Evolutionary conservation across 2,329 filamentous ascomycete genomes (phyloP).

Genomic region (Xylariaceae sp.): DNA sequence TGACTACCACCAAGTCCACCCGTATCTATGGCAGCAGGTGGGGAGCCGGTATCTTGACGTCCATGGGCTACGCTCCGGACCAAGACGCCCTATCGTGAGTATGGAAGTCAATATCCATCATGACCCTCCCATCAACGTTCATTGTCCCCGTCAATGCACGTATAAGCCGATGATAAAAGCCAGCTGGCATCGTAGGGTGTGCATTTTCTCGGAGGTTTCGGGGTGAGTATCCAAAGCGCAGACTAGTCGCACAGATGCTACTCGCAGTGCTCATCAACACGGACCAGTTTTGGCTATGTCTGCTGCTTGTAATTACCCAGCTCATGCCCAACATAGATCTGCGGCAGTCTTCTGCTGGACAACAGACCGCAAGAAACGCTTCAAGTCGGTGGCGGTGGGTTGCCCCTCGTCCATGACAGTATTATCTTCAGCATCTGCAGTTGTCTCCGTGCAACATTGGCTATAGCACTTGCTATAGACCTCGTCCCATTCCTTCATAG

Average conservation of each 20-base stretch:
- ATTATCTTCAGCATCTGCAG: slow-evolving; percentile 36
- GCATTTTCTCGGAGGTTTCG: neutral
- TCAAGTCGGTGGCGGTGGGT: slow-evolving; percentile 46
- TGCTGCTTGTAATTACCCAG: neutral
- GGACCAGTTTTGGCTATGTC: neutral
- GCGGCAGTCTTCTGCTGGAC: slow-evolving; percentile 43
- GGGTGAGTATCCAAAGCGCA: neutral
- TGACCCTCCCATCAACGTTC: neutral
- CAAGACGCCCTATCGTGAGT: neutral
- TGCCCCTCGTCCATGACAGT: slow-evolving; percentile 43
- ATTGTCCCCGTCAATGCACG: neutral
- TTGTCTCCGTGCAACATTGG: slow-evolving; percentile 53
- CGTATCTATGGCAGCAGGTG: neutral
- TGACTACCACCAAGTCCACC: slow-evolving; percentile 13
- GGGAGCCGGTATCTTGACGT: neutral
- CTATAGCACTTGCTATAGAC: slow-evolving; percentile 59
- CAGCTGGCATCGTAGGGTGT: neutral
- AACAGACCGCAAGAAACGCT: slow-evolving; percentile 56
- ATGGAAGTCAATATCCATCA: neutral
- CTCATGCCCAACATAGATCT: slow-evolving; percentile 52
- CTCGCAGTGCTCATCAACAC: neutral
- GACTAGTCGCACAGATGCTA: slow-evolving; percentile 1
- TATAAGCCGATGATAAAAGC: neutral
- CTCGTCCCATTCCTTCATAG: slow-evolving; percentile 67
- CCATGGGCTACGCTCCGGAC: neutral